These are phyloP conservation scores for Cephalotrichum gorgonifer DNA, from an alignment of 2,329 filamentous ascomycete genomes.

Conservation along the genomic window DNA sequence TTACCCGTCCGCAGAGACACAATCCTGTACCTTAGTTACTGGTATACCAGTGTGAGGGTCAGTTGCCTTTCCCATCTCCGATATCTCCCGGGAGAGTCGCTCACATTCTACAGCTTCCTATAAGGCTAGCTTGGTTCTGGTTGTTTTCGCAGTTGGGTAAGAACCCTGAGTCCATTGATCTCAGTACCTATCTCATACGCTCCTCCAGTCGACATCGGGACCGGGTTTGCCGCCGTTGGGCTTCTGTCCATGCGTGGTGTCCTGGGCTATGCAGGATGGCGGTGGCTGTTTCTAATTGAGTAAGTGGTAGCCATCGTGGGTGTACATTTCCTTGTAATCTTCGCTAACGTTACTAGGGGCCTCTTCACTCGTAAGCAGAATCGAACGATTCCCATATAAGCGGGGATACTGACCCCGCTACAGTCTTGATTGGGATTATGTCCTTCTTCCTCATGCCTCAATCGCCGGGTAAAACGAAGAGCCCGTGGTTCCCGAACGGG, in stretches of 20 bases:
- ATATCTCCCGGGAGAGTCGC: not conserved
- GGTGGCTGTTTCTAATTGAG: constrained; percentile 40
- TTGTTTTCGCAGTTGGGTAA: constrained; percentile 24
- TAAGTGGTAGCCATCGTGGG: constrained; percentile 11
- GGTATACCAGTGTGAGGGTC: constrained; percentile 50
- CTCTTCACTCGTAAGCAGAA: not conserved
- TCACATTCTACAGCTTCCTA: constrained; percentile 38
- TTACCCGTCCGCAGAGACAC: constrained; percentile 14
- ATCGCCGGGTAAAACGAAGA: constrained; percentile 52
- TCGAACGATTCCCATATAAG: not conserved
- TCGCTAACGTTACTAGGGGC: not conserved
- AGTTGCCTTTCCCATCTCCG: not conserved
- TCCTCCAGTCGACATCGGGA: constrained; percentile 27
- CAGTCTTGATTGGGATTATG: constrained; percentile 36
- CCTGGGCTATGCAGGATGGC: constrained; percentile 43
- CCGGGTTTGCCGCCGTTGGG: constrained; percentile 45
- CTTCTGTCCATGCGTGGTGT: constrained; percentile 43
- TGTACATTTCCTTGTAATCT: not conserved
- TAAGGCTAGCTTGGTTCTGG: constrained; percentile 60
- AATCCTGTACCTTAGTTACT: constrained; percentile 58
- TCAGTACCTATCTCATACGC: constrained; percentile 8
- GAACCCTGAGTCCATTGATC: not conserved
- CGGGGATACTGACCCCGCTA: not conserved
- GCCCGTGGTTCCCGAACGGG: constrained; percentile 42
- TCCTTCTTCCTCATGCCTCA: constrained; percentile 48